Base-by-base conservation (phyloP, 257 asterid genomes). In the Orobanche coerulescens region DNA sequence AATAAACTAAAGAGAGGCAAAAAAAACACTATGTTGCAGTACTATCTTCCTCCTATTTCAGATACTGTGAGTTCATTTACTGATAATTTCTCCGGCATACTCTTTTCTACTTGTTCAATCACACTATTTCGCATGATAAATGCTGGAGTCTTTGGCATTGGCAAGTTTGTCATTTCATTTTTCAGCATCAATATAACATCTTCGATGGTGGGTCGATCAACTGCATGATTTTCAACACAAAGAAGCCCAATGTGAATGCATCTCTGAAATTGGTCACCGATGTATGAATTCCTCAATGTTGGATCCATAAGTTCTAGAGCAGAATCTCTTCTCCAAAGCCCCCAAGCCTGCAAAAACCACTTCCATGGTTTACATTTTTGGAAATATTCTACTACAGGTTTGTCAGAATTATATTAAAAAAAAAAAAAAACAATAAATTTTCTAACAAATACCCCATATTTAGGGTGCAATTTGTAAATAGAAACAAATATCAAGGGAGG, bases 161-260 rank as follows among this genome's bases (percentile, higher is more conserved):
- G 73, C 60, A 83, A n/a, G 58, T 52, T 5, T 42, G 68, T 52
- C n/a, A 39, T 63, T 53, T 70, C 83, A 19, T 76, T 77, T 46
- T 51, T 75, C 1, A 86, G 63, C 88, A 81, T 75, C n/a, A 67
- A 70, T 39, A 81, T 39, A 61, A 75, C 84, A 43, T 79, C 82
- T 33, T 77, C 71, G 33, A 66, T 77, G 6, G 61, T 73, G 43
- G 95, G 91, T 14, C 87, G 78, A 59, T 79, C 78, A 13, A 9
- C 61, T 33, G 82, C 78, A 4, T 53, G 56, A 62, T 80, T 79
- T 71, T 82, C 84, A 4, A 85, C 83, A 14, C 87, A 85, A 12
- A 85, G 15, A 55, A 83, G 83, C 1, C 81, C 87, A 0, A 79
- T 66, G 52, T 81, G 79, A 26, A 86, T 66, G 64, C 77, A 76